A percentile compares a stretch with the other conserved stretches of the same genome.
Evolutionary conservation across 2,329 filamentous ascomycete species (phyloP).

Genomic region (Cladosporium sp.): DNA sequence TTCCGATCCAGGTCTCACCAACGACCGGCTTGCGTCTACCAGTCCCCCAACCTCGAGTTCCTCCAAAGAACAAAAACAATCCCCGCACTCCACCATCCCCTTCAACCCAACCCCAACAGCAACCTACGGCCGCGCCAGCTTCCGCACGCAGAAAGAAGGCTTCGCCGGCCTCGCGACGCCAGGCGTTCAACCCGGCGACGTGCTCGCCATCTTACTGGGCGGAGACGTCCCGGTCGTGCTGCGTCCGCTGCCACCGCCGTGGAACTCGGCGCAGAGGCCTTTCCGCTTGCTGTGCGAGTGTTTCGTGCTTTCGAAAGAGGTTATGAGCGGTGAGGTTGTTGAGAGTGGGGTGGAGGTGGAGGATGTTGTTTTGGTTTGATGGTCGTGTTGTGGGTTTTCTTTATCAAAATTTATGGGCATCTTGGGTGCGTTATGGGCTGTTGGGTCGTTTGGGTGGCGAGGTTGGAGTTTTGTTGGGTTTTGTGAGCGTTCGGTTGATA

Average conservation of each 20-base stretch:
- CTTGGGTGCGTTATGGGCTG: no score
- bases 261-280: slow-evolving; percentile 16
- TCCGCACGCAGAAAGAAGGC: slow-evolving; percentile 21
- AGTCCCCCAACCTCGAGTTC: neutral
- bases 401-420: no score
- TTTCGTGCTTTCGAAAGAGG: slow-evolving; percentile 20
- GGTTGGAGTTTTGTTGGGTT: no score
- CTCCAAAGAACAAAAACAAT: no score
- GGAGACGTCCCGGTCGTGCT: slow-evolving; percentile 29
- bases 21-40: slow-evolving; percentile 5
- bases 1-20: slow-evolving; percentile 15
- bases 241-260: slow-evolving; percentile 15
- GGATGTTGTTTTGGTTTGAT: slow-evolving; percentile 27
- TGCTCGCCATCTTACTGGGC: slow-evolving; percentile 23
- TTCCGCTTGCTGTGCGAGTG: slow-evolving; percentile 28
- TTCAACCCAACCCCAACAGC: no score
- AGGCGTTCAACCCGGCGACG: slow-evolving; percentile 22
- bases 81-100: neutral
- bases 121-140: slow-evolving; percentile 25
- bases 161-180: slow-evolving; percentile 24
- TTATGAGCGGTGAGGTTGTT: slow-evolving; percentile 26
- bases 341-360: slow-evolving; percentile 19
- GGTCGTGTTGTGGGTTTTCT: no score
- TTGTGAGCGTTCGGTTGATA: no score
- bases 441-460: no score